Percentiles rank a stretch among this genome's conserved stretches.
Conservation (phyloP, 441 rosid species). For the Macaranga tanarius region DNA sequence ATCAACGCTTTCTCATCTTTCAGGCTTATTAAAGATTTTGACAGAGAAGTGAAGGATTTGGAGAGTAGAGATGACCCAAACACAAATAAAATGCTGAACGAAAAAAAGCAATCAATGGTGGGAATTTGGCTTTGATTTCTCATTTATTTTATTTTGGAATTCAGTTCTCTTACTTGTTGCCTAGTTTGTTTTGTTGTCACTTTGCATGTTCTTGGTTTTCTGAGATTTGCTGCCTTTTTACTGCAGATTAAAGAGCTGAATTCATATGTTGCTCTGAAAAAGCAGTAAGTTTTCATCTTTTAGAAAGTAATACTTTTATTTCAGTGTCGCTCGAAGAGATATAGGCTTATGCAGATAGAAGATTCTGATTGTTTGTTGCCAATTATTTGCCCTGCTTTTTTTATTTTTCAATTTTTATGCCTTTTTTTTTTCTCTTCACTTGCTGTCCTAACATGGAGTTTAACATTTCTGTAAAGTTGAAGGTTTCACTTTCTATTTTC, state of each 20-base stretch:
- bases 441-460: background rate
- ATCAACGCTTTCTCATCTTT: slow-evolving; percentile 15
- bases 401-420: background rate
- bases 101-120: slow-evolving; percentile 87
- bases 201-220: slow-evolving; percentile 16
- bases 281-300: slow-evolving; percentile 53
- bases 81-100: slow-evolving; percentile 69
- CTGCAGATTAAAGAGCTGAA: slow-evolving; percentile 95
- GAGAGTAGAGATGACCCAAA: slow-evolving; percentile 61
- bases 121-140: slow-evolving; percentile 9
- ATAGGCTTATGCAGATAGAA: background rate
- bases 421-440: background rate
- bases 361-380: background rate
- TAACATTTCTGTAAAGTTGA: too few relatives aligned
- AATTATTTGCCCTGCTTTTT: background rate
- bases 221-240: slow-evolving; percentile 27
- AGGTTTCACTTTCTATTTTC: too few relatives aligned
- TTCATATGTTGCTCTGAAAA: slow-evolving; percentile 87
- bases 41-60: slow-evolving; percentile 66
- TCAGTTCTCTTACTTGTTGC: background rate
- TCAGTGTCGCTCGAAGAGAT: background rate
- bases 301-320: background rate
- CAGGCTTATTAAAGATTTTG: slow-evolving; percentile 96
- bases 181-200: background rate
- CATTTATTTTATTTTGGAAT: background rate